Evolutionary conservation across 345 rosid species (phyloP), one percentile per base, ranked within the genome.

Genomic region (Populus pruinosa): DNA sequence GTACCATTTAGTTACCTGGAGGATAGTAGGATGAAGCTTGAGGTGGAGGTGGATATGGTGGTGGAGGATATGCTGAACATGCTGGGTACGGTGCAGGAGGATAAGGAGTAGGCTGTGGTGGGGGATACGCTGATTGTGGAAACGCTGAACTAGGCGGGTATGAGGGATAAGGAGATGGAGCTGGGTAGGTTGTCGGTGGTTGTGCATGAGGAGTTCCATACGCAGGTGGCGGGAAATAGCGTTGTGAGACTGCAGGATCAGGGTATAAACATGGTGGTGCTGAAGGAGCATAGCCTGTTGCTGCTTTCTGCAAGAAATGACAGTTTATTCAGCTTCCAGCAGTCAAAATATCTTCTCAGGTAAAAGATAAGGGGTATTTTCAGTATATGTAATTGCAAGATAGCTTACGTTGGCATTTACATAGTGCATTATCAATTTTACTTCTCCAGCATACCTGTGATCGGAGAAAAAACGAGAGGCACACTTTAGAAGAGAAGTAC

Each of bases 401-500:
- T 41, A 53, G 33, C 87, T 85, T 85, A 93, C 99, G 5, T 69
- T 87, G 75, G 94, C 94, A 65, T 84, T 88, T 39, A 84, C 73
- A 53, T 89, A 93, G 78, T 91, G 98, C 79, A 93, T 9, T 39
- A 93, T 89, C 79, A 96, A 80, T 33, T 89, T 84, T 62, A 89
- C 92, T 85, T 90, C 97, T 80, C 99, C 99, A 0, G 98, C 97
- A 71, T 73, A 76, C 83, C 99, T 95, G 90, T 67, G 85, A 79
- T 63, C 53, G 71, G 41, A 64, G 25, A 59, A 56, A 59, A 59
- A 59, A 71, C 73, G 39, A 71, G 11, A 39, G 14, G 5, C 33
- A 67, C 27, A 31, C 21, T 56, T 35, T 71, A 21, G 53, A 71
- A 63, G 18, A 77, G 41, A 29, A 6, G 16, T 36, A 8, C 64